Percentiles rank a stretch among this genome's conserved stretches.
Conservation (phyloP, 441 rosid species). For the Pelargonium cotyledonis region DNA sequence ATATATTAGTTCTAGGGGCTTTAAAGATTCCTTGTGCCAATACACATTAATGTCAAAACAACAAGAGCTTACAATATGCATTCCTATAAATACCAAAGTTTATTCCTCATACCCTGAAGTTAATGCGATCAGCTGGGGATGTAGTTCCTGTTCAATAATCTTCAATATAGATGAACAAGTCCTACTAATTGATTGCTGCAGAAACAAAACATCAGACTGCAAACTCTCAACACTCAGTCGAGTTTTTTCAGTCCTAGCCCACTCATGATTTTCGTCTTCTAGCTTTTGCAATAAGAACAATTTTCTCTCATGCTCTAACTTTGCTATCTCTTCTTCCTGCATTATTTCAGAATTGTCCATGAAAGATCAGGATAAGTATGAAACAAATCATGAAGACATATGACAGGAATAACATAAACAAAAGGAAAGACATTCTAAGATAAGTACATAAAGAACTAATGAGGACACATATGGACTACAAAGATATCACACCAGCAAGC, state of each 20-base stretch:
- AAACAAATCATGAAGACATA: constrained; percentile 5
- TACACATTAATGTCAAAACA: not conserved
- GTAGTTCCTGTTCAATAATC: constrained; percentile 67
- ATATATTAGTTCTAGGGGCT: too few species aligned
- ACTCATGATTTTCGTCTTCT: constrained; percentile 56
- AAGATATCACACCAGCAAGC: too few species aligned
- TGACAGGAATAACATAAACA: too few species aligned
- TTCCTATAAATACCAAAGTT: not conserved
- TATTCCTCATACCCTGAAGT: constrained; percentile 61
- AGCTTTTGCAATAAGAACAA: constrained; percentile 53
- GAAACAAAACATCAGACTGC: constrained; percentile 39
- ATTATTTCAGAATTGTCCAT: constrained; percentile 10
- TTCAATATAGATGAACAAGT: constrained; percentile 37
- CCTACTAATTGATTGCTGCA: constrained; percentile 56
- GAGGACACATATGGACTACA: too few species aligned
- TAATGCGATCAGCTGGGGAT: constrained; percentile 74
- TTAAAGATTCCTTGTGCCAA: not conserved
- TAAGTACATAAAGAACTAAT: too few species aligned
- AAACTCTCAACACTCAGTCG: constrained; percentile 51
- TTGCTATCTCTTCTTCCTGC: constrained; percentile 73
- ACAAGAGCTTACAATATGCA: not conserved
- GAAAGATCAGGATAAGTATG: not conserved
- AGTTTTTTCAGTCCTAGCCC: constrained; percentile 58
- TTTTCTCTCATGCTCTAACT: constrained; percentile 68
- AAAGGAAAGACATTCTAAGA: too few species aligned